phyloP scores from a whole-genome alignment of 169 alveolate genomes.

The Plasmodium gonderi region DNA sequence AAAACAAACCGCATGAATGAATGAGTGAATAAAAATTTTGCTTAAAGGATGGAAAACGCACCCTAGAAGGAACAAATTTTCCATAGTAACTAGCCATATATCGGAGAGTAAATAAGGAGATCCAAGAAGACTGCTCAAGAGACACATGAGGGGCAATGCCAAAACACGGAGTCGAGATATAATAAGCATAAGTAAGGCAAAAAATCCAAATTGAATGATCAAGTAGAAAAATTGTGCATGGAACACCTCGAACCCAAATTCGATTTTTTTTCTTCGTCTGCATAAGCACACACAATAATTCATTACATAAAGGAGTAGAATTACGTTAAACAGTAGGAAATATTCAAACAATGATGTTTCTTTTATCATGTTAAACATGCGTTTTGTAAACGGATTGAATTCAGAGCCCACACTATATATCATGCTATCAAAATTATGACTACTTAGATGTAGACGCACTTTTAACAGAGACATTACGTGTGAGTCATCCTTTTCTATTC shows the following conservation, averaged over 20 bases:
- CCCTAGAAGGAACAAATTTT: neutral
- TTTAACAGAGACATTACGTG: conserved; percentile 59
- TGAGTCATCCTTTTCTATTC: conserved; percentile 47
- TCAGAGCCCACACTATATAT: conserved; percentile 48
- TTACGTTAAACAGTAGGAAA: neutral
- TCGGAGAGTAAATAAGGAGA: conserved; percentile 20
- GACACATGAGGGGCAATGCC: conserved; percentile 48
- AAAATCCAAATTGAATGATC: conserved; percentile 11
- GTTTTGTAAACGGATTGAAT: conserved; percentile 35
- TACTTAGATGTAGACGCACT: conserved; percentile 38
- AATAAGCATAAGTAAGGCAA: conserved; percentile 6
- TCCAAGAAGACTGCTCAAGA: conserved; percentile 30
- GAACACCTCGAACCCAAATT: neutral
- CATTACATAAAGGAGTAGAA: neutral
- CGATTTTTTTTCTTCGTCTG: neutral
- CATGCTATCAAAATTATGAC: conserved; percentile 58
- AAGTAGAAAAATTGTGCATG: conserved; percentile 15
- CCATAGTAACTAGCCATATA: neutral
- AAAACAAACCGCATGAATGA: no score
- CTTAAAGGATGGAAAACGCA: neutral
- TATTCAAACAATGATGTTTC: conserved; percentile 43
- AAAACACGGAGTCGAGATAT: conserved; percentile 60
- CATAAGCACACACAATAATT: neutral
- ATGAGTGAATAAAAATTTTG: neutral
- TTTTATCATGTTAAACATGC: conserved; percentile 57